phyloP scores from a whole-genome alignment of 306 rosid species.

The Amphicarpaea edgeworthii region DNA sequence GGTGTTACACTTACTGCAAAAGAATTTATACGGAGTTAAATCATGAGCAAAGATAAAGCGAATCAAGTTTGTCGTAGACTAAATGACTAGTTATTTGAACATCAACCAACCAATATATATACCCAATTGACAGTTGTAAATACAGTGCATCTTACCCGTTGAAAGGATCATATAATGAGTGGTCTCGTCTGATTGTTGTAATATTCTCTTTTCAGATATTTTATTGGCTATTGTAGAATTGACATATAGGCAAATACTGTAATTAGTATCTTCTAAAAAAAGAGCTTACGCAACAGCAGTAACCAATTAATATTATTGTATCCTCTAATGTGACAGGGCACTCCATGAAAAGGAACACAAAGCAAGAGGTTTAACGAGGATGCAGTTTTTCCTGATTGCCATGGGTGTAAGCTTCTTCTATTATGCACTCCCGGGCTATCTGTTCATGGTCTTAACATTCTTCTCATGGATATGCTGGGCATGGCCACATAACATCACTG shows the following conservation, averaged over 20 bases:
- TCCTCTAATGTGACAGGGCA: slow-evolving; percentile 66
- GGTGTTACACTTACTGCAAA: slow-evolving; percentile 12
- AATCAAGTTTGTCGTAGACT: slow-evolving; percentile 45
- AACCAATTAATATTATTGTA: slow-evolving; percentile 16
- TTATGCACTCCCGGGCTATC: slow-evolving; percentile 92
- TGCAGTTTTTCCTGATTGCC: slow-evolving; percentile 83
- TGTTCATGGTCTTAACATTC: slow-evolving; percentile 79
- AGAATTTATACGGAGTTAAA: slow-evolving; percentile 29
- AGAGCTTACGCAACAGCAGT: slow-evolving; percentile 42
- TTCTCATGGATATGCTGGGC: slow-evolving; percentile 99
- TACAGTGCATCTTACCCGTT: slow-evolving; percentile 51
- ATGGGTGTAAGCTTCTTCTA: slow-evolving; percentile 80
- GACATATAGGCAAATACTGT: slow-evolving; percentile 48
- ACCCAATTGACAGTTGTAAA: slow-evolving; percentile 35
- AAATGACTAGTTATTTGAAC: slow-evolving; percentile 5
- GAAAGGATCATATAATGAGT: slow-evolving; percentile 49
- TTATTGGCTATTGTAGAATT: slow-evolving; percentile 46
- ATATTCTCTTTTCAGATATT: slow-evolving; percentile 51
- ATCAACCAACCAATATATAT: slow-evolving; percentile 21
- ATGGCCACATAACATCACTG: slow-evolving; percentile 90
- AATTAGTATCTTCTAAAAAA: slow-evolving; percentile 35
- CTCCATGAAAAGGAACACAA: slow-evolving; percentile 88
- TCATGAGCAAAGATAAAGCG: slow-evolving; percentile 39
- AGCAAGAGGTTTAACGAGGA: slow-evolving; percentile 69
- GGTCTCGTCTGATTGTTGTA: slow-evolving; percentile 46